Conservation (phyloP, 306 rosid genomes). For the Urtica urens region DNA sequence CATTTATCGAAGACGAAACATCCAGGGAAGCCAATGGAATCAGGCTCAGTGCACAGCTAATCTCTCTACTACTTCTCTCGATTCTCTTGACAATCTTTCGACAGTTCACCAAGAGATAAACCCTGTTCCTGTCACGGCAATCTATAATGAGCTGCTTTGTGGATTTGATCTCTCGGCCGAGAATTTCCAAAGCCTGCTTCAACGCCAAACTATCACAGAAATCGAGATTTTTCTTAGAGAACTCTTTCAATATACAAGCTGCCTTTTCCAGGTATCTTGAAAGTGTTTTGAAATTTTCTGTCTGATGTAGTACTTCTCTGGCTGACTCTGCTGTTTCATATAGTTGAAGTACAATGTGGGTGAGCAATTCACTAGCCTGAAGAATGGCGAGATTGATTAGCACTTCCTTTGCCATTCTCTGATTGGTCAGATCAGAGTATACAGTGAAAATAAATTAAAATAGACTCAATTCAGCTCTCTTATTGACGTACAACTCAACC, state of each 20-base stretch:
- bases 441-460: background rate
- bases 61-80: conserved; percentile 30
- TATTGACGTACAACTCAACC: conserved; percentile 3
- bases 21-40: conserved; percentile 30
- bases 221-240: conserved; percentile 18
- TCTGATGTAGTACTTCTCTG: conserved; percentile 33
- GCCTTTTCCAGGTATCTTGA: conserved; percentile 30
- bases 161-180: conserved; percentile 32
- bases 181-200: conserved; percentile 21
- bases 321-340: conserved; percentile 28
- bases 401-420: conserved; percentile 27
- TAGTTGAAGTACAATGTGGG: conserved; percentile 15
- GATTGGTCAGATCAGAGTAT: background rate
- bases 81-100: conserved; percentile 29
- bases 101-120: conserved; percentile 38
- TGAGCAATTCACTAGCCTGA: conserved; percentile 34
- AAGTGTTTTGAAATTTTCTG: conserved; percentile 33
- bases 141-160: conserved; percentile 35
- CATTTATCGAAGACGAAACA: conserved; percentile 21
- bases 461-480: conserved; percentile 7
- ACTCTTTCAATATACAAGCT: conserved; percentile 23
- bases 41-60: conserved; percentile 28
- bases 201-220: conserved; percentile 19
- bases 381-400: conserved; percentile 14
- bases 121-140: conserved; percentile 33